phyloP scores from a whole-genome alignment of 1,139 yeast species.

The Geotrichum australiense region DNA sequence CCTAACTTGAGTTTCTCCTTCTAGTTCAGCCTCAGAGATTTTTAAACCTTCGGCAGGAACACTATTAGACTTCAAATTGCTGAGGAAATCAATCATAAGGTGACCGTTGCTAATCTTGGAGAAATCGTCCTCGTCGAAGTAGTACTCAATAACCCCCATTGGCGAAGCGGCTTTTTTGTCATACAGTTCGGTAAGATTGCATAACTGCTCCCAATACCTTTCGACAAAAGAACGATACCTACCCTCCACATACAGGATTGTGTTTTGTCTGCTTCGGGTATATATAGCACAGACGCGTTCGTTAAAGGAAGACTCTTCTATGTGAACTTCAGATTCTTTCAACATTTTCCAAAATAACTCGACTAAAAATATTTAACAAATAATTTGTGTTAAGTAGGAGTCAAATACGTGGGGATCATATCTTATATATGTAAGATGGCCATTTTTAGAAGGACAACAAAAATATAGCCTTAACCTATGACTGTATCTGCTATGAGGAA shows the following conservation, averaged over 20 bases:
- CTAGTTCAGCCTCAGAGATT: slow-evolving; percentile 10
- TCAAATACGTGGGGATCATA: no score
- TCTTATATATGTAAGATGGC: no score
- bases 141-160: slow-evolving; percentile 13
- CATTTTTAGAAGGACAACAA: no score
- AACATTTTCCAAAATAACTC: no score
- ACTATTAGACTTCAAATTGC: slow-evolving; percentile 1
- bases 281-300: slow-evolving; percentile 15
- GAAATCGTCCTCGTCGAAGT: slow-evolving; percentile 1
- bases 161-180: not conserved
- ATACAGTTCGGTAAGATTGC: not conserved
- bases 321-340: slow-evolving; percentile 10
- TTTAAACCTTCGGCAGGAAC: slow-evolving; percentile 10
- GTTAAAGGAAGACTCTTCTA: slow-evolving; percentile 16
- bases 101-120: not conserved
- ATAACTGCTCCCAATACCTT: slow-evolving; percentile 10
- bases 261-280: slow-evolving; percentile 9
- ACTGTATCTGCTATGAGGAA: no score
- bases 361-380: no score
- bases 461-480: no score
- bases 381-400: no score
- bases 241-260: slow-evolving; percentile 11
- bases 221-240: slow-evolving; percentile 4
- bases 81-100: slow-evolving; percentile 4
- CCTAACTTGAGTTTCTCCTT: slow-evolving; percentile 15